Conservation (phyloP, 306 rosid genomes). For the Luffa acutangula region DNA sequence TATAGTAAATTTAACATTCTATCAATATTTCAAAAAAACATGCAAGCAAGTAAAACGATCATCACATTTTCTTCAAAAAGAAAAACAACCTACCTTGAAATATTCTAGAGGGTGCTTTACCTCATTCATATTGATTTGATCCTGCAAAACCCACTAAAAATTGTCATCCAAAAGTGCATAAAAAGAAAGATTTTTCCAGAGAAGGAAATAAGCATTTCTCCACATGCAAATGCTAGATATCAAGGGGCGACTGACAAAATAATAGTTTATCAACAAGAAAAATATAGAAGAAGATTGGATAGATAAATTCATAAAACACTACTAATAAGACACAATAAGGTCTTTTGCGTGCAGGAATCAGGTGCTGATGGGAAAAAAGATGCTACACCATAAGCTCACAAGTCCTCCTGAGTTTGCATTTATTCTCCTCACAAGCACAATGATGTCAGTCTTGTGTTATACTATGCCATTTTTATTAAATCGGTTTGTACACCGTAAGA, state of each 20-base stretch:
- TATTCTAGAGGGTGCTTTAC: slow-evolving; percentile 66
- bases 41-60: slow-evolving; percentile 14
- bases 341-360: background rate
- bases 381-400: background rate
- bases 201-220: slow-evolving; percentile 4
- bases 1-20: background rate
- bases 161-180: slow-evolving; percentile 11
- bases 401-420: background rate
- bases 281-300: background rate
- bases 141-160: slow-evolving; percentile 41
- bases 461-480: background rate
- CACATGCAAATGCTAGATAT: slow-evolving; percentile 7
- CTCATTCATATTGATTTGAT: slow-evolving; percentile 81
- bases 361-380: background rate
- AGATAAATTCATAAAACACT: background rate
- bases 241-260: background rate
- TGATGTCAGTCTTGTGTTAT: background rate
- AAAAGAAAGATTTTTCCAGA: background rate
- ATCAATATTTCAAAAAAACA: background rate
- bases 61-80: slow-evolving; percentile 2
- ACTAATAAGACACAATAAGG: background rate
- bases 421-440: background rate
- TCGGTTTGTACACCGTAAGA: background rate
- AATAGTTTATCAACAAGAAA: background rate
- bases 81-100: slow-evolving; percentile 46